Evolutionary conservation across 139 green algal genomes (phyloP), one percentile per base, ranked within the genome.

Genomic region (Micractinium conductrix): DNA sequence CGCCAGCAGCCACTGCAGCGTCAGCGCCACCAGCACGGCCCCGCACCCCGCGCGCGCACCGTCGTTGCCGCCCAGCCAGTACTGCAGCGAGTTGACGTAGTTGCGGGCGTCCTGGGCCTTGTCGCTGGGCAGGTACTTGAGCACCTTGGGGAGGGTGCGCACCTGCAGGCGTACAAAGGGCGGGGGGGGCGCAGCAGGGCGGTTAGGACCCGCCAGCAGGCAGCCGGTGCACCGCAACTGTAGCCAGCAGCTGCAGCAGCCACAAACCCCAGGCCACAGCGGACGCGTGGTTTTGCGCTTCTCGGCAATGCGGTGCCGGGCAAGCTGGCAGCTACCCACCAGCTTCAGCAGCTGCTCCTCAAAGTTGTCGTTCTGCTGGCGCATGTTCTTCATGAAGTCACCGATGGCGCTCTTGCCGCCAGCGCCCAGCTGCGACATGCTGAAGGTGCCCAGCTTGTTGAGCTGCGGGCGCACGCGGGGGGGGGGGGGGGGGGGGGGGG

Each of bases 371-470:
- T 97, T 98, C 89, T 96, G 96, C 91, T 96, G 89, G 71, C 93
- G 91, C 76, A 87, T 42, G 62, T 91, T 96, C 85, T 95, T 94
- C 92, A 99, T 98, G 91, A 99, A 99, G 79, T 99, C 94, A 33
- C 92, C 93, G 78, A 99, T 97, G 68, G 97, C 92, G 79, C 84
- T 95, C 94, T 99, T 99, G 78, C 87, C 94, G 58, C 76, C 76
- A 58, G 58, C 76, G 76, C 76, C 74, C 74, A 80, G 74, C 76
- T 78, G 96, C 24, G 88, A 83, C 96, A 99, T 98, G 85, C 90
- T 95, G 92, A 99, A 99, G 26, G 95, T 96, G 83, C 97, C 97
- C 81, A 99, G 94, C 95, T 99, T 99, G 95, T 99, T 99, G 26
- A 98, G 91, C 88, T n/a, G n/a, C n/a, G n/a, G n/a, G n/a, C n/a